These are phyloP conservation scores for Pyrus pyrifolia DNA, from an alignment of 306 rosid genomes.

Conservation along the genomic window DNA sequence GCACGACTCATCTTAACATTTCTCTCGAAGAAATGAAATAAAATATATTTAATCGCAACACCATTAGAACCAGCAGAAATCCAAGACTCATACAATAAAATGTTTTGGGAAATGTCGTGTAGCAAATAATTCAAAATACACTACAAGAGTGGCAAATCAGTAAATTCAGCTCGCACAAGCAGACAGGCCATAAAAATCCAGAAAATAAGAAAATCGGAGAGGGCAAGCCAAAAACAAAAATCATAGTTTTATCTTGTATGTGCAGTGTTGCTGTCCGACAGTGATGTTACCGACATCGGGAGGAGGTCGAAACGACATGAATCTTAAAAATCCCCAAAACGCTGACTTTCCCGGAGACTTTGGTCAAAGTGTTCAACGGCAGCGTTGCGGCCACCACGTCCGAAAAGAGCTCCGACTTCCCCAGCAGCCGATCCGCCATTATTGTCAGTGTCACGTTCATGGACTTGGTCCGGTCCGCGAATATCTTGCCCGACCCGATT, in stretches of 20 bases:
- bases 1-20: neutral
- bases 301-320: conserved; percentile 20
- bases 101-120: neutral
- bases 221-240: neutral
- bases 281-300: conserved; percentile 13
- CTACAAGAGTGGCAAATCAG: neutral
- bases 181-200: neutral
- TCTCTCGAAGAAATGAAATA: too few species aligned
- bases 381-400: conserved; percentile 34
- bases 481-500: conserved; percentile 29
- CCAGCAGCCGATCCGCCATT: conserved; percentile 49
- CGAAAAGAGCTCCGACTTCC: conserved; percentile 6
- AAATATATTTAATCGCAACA: too few species aligned
- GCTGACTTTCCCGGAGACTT: conserved; percentile 30
- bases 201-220: neutral
- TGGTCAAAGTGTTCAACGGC: conserved; percentile 33
- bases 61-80: too few species aligned
- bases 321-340: conserved; percentile 41
- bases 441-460: conserved; percentile 41
- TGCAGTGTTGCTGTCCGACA: conserved; percentile 28
- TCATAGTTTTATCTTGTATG: conserved; percentile 33
- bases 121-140: neutral
- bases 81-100: too few species aligned
- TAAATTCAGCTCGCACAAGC: too few species aligned
- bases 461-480: conserved; percentile 17